phyloP scores from a whole-genome alignment of 75 land plant species.

The Pinus tabuliformis region DNA sequence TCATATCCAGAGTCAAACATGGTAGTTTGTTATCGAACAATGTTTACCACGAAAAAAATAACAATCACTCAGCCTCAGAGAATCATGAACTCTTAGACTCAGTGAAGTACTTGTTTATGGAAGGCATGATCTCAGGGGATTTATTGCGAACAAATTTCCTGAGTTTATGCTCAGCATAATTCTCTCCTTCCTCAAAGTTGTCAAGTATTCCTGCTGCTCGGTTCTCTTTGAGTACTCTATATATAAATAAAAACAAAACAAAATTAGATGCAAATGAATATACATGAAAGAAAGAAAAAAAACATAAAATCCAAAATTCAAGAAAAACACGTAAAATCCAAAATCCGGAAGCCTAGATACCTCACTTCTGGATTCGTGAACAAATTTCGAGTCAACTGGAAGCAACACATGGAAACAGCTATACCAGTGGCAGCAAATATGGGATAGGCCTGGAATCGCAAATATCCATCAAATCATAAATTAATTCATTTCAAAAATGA shows the following conservation, averaged over 20 bases:
- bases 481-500: not conserved
- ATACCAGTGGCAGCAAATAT: conserved; percentile 68
- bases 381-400: conserved; percentile 61
- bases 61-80: conserved; percentile 13
- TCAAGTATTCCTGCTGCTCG: conserved; percentile 56
- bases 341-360: conserved; percentile 13
- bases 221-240: conserved; percentile 58
- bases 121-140: conserved; percentile 54
- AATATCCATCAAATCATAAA: not conserved
- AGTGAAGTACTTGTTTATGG: conserved; percentile 56
- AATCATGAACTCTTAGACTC: conserved; percentile 6
- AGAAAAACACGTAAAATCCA: too few species aligned
- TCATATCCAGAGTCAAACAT: not conserved
- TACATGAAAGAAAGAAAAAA: not conserved
- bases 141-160: conserved; percentile 59
- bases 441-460: conserved; percentile 62
- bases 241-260: not conserved
- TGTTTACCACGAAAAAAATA: not conserved
- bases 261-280: not conserved
- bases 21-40: not conserved
- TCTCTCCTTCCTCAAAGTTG: conserved; percentile 76
- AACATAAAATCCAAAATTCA: not conserved
- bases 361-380: conserved; percentile 82
- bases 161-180: conserved; percentile 58
- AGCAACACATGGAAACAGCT: conserved; percentile 57